These are phyloP conservation scores for Neospermospora avenae DNA, from an alignment of 2,329 filamentous ascomycete genomes.

Conservation along the genomic window DNA sequence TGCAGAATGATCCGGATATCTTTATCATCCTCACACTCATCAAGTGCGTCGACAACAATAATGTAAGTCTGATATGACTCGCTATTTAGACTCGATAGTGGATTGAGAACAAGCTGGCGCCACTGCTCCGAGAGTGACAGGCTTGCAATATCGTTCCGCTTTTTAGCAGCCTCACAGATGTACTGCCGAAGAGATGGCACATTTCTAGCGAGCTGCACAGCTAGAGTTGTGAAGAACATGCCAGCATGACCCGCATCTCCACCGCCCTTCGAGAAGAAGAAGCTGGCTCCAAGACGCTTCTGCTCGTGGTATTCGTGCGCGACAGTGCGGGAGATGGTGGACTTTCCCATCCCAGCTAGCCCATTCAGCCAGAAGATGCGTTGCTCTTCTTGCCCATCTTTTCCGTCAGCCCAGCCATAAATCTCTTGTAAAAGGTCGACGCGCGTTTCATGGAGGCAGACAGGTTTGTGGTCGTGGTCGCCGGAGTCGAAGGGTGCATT, in stretches of 20 bases:
- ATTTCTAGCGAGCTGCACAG: not conserved
- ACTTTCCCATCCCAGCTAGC: not conserved
- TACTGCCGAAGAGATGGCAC: not conserved
- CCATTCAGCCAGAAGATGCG: conserved; percentile 2
- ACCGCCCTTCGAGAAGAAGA: conserved; percentile 1
- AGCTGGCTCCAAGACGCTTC: conserved; percentile 1
- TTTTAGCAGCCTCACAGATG: not conserved
- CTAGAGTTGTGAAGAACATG: conserved; percentile 1
- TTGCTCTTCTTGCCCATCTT: not conserved
- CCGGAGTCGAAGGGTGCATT: not conserved
- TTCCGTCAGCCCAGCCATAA: not conserved
- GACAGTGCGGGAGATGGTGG: not conserved
- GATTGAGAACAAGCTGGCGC: not conserved
- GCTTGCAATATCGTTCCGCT: not conserved
- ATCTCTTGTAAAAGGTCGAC: conserved; percentile 2
- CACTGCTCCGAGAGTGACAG: not conserved
- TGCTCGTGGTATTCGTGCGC: not conserved
- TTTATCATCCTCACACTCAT: not conserved
- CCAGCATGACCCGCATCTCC: not conserved
- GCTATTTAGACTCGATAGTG: not conserved
- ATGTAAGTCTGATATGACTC: not conserved
- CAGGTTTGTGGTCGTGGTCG: not conserved
- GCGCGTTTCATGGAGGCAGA: not conserved
- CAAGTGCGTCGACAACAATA: not conserved
- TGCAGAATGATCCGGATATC: not conserved